phyloP scores from a whole-genome alignment of 139 green algal species.

The Chlorella sp. region DNA sequence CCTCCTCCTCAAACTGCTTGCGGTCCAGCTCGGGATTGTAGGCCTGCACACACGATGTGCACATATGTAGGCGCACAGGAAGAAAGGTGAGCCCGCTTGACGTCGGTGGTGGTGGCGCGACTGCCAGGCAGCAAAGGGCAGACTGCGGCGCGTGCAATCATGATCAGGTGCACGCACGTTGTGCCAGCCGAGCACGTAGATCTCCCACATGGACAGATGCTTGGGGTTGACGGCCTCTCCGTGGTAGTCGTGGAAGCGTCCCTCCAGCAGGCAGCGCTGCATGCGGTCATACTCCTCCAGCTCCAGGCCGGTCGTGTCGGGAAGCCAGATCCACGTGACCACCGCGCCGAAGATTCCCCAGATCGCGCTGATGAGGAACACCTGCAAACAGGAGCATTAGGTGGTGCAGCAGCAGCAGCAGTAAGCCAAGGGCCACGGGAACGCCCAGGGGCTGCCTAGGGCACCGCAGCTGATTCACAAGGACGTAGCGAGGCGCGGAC shows the following conservation, averaged over 20 bases:
- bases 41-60: not conserved
- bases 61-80: too few relatives aligned
- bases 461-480: too few relatives aligned
- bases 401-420: too few relatives aligned
- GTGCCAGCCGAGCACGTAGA: conserved; percentile 5
- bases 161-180: not conserved
- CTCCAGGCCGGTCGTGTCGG: conserved; percentile 54
- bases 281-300: conserved; percentile 58
- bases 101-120: too few relatives aligned
- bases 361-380: conserved; percentile 17
- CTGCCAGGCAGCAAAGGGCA: too few relatives aligned
- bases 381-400: too few relatives aligned
- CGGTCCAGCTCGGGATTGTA: not conserved
- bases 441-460: too few relatives aligned
- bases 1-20: not conserved
- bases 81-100: too few relatives aligned
- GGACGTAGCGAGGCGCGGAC: too few relatives aligned
- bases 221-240: conserved; percentile 36
- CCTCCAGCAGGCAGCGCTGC: conserved; percentile 30
- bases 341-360: conserved; percentile 7
- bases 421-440: too few relatives aligned
- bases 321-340: conserved; percentile 27
- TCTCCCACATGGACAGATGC: conserved; percentile 3
- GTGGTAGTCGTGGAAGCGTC: conserved; percentile 38
- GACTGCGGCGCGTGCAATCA: too few relatives aligned